phyloP scores from a whole-genome alignment of 2,329 filamentous ascomycete species.

The Microdochium paspali region DNA sequence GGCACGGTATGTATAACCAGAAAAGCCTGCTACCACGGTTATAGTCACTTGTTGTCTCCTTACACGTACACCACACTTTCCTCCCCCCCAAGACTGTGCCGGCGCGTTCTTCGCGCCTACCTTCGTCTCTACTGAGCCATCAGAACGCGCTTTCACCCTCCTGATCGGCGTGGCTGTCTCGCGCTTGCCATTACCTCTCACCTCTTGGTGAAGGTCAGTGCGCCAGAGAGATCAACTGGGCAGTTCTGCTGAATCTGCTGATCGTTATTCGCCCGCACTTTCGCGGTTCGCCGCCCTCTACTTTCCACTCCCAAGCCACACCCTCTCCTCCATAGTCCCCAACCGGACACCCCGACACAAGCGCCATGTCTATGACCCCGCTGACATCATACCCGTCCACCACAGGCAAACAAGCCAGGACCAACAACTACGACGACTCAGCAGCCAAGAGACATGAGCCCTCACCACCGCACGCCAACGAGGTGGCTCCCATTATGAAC shows the following conservation, averaged over 20 bases:
- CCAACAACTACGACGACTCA: constrained; percentile 45
- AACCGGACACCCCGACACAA: no score
- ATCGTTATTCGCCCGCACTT: background rate
- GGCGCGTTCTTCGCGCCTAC: no score
- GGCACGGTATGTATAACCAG: constrained; percentile 55
- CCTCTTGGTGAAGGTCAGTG: no score
- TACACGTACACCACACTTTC: background rate
- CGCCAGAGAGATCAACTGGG: background rate
- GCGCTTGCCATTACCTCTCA: no score
- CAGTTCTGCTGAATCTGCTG: background rate
- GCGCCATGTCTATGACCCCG: constrained; percentile 9
- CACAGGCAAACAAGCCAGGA: constrained; percentile 78
- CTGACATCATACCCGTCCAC: constrained; percentile 20
- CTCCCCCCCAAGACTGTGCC: no score
- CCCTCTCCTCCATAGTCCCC: constrained; percentile 3
- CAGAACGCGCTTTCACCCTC: no score
- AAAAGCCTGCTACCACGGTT: background rate
- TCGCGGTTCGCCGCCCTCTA: background rate
- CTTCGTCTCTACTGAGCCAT: no score
- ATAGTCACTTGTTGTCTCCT: background rate
- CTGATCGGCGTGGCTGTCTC: no score
- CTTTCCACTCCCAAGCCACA: constrained; percentile 1
- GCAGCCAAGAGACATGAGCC: constrained; percentile 42
- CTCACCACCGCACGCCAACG: constrained; percentile 38
- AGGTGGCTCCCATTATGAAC: constrained; percentile 50